These are phyloP conservation scores for Pueraria montana DNA, from an alignment of 306 rosid genomes.

Conservation along the genomic window DNA sequence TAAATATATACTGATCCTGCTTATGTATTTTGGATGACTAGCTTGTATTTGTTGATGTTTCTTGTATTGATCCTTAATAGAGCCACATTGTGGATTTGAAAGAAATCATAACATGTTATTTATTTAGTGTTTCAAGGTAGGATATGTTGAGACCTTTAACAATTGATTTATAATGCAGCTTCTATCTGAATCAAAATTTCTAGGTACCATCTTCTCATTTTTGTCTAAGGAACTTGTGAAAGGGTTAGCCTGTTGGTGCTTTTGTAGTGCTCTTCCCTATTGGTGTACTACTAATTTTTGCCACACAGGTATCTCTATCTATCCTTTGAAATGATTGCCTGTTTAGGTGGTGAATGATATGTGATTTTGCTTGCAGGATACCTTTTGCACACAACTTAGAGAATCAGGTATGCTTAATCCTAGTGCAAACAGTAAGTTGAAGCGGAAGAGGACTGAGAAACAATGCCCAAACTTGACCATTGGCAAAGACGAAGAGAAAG, in stretches of 20 bases:
- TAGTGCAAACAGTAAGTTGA: no score
- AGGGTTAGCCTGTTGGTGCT: constrained; percentile 56
- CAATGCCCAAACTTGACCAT: background rate
- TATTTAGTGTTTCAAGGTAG: background rate
- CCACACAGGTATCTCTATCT: background rate
- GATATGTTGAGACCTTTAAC: background rate
- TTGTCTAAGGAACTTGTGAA: constrained; percentile 62
- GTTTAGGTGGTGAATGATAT: background rate
- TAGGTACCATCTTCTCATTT: constrained; percentile 79
- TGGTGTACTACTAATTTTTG: no score
- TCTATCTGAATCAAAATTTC: constrained; percentile 62
- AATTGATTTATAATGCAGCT: constrained; percentile 51
- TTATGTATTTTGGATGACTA: background rate
- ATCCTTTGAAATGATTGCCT: background rate
- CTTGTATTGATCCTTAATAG: background rate
- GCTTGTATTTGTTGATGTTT: background rate
- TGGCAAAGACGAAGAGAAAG: no score
- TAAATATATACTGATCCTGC: background rate
- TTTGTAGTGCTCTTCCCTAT: background rate
- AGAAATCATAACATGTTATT: background rate
- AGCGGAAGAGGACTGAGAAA: no score
- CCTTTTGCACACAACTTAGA: no score
- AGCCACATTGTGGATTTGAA: background rate
- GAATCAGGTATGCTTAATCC: no score
- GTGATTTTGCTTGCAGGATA: background rate